A percentile compares a stretch with the other conserved stretches of the same genome.
These are phyloP conservation scores for Gossypium thurberi DNA, from an alignment of 345 rosid genomes.

Conservation along the genomic window DNA sequence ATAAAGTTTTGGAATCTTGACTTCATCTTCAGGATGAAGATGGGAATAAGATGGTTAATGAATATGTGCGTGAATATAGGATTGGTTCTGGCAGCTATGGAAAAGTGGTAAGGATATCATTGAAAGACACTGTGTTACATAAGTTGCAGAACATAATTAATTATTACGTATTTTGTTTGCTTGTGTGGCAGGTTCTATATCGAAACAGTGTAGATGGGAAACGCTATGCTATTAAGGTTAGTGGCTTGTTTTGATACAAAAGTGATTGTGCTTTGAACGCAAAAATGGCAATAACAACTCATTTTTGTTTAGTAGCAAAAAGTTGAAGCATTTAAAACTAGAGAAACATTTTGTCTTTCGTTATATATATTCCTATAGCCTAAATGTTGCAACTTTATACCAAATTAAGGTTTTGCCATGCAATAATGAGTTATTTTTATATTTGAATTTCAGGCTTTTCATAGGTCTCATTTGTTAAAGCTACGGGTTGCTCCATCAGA, in stretches of 20 bases:
- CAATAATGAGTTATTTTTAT: slow-evolving; percentile 1
- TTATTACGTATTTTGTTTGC: slow-evolving; percentile 16
- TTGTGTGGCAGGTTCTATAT: slow-evolving; percentile 66
- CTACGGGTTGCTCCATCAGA: slow-evolving; percentile 94
- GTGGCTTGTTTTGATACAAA: slow-evolving; percentile 6
- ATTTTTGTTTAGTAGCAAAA: not conserved
- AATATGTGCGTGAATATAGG: slow-evolving; percentile 67
- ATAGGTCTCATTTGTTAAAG: slow-evolving; percentile 80
- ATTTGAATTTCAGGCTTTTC: slow-evolving; percentile 62
- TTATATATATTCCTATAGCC: not conserved
- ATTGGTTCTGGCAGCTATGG: slow-evolving; percentile 99
- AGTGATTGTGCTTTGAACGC: not conserved
- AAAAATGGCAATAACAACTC: not conserved
- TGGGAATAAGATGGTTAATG: slow-evolving; percentile 85
- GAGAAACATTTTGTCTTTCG: not conserved
- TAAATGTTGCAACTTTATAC: not conserved
- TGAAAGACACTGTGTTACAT: not conserved
- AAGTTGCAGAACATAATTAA: slow-evolving; percentile 7
- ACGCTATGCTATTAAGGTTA: slow-evolving; percentile 89
- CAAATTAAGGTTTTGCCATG: not conserved
- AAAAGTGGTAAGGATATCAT: slow-evolving; percentile 72
- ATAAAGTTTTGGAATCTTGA: not conserved
- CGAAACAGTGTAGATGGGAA: slow-evolving; percentile 68
- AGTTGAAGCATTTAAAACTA: not conserved
- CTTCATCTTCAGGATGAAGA: slow-evolving; percentile 67